Percentiles rank a stretch among this genome's conserved stretches.
Evolutionary conservation across 2,329 filamentous ascomycete genomes (phyloP).

Genomic region (Pyrenophora graminea): DNA sequence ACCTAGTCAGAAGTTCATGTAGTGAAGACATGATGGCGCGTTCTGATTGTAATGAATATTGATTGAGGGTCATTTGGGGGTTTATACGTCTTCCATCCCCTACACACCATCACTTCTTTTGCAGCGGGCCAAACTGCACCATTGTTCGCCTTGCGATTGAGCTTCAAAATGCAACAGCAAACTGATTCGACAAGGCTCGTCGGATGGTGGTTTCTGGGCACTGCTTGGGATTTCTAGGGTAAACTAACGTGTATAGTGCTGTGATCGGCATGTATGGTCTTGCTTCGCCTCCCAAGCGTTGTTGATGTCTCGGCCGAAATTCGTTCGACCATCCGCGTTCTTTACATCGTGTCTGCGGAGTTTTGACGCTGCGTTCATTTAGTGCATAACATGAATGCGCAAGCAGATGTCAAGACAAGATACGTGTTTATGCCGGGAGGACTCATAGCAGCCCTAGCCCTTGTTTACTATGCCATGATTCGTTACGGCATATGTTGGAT

Average conservation of each 20-base stretch:
- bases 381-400: not conserved
- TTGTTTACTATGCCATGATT: no score
- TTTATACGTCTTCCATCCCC: no score
- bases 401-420: no score
- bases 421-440: no score
- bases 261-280: not conserved
- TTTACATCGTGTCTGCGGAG: not conserved
- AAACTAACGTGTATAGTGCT: not conserved
- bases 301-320: not conserved
- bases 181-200: not conserved
- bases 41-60: not conserved
- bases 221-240: no score
- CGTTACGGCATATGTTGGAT: no score
- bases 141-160: no score
- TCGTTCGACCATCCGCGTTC: not conserved
- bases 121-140: no score
- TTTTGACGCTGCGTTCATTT: not conserved
- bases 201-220: not conserved
- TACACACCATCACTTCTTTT: no score
- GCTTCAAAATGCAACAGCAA: no score
- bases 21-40: not conserved
- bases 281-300: not conserved
- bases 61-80: not conserved
- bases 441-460: no score
- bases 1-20: not conserved